Evolutionary conservation across 2,329 filamentous ascomycete genomes (phyloP).

Genomic region (Purpureocillium lavendulum): DNA sequence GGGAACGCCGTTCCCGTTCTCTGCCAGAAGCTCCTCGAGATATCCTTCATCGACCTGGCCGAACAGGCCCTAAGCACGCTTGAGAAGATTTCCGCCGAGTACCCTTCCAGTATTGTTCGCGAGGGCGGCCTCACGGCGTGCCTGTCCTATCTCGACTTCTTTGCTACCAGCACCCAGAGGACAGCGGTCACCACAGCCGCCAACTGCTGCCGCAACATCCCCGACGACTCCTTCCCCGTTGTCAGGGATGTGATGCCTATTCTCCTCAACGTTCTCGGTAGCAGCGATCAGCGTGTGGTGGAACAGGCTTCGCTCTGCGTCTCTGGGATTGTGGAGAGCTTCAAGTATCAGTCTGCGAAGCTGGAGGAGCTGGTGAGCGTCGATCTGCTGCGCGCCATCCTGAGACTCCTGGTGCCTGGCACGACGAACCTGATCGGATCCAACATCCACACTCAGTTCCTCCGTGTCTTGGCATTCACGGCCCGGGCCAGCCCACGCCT

Average conservation of each 20-base stretch:
- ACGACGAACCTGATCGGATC: constrained; percentile 92
- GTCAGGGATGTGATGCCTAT: constrained; percentile 96
- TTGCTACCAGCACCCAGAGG: constrained; percentile 91
- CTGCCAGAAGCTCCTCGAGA: constrained; percentile 91
- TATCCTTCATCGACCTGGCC: constrained; percentile 93
- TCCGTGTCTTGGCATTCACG: constrained; percentile 83
- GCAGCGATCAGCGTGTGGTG: constrained; percentile 92
- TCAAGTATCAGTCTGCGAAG: constrained; percentile 79
- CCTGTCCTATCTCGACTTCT: constrained; percentile 92
- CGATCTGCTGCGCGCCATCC: constrained; percentile 73
- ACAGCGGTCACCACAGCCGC: constrained; percentile 96
- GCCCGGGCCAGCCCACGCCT: constrained; percentile 80
- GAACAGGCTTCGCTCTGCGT: constrained; percentile 96
- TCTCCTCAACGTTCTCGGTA: constrained; percentile 78
- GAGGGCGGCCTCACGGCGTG: constrained; percentile 96
- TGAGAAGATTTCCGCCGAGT: constrained; percentile 96
- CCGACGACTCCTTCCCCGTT: constrained; percentile 84
- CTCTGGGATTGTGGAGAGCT: constrained; percentile 92
- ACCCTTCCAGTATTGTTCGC: constrained; percentile 87
- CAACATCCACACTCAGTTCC: constrained; percentile 92
- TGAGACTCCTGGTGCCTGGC: constrained; percentile 82
- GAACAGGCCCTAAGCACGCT: constrained; percentile 95
- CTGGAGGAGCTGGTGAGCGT: constrained; percentile 88
- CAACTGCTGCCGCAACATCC: constrained; percentile 96
- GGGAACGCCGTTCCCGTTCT: constrained; percentile 92